A percentile compares a stretch with the other conserved stretches of the same genome.
Evolutionary conservation across 1,139 yeast species (phyloP).

Genomic region (Scheffersomyces stambukii): DNA sequence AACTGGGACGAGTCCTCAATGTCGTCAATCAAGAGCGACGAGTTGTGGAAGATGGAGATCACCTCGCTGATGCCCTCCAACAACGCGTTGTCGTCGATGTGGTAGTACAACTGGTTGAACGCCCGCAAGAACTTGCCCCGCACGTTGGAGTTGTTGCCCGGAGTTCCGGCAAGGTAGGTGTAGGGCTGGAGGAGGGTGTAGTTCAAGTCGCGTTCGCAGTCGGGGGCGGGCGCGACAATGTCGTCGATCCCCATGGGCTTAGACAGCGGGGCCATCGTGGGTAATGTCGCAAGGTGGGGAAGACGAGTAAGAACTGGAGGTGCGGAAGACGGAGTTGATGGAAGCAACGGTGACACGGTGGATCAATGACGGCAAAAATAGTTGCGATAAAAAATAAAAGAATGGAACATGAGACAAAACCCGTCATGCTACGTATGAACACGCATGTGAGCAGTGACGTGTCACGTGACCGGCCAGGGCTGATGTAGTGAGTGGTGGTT

Average conservation of each 20-base stretch:
- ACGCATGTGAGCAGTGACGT: no score
- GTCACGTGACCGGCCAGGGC: no score
- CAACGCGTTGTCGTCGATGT: slow-evolving; percentile 16
- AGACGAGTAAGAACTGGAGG: background rate
- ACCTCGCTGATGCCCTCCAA: slow-evolving; percentile 20
- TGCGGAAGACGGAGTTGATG: no score
- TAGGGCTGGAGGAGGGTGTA: slow-evolving; percentile 22
- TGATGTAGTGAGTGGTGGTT: no score
- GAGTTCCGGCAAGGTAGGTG: slow-evolving; percentile 24
- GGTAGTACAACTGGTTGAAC: slow-evolving; percentile 29
- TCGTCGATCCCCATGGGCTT: slow-evolving; percentile 7
- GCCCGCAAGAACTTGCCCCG: slow-evolving; percentile 26
- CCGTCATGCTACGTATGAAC: background rate
- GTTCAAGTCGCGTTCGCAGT: background rate
- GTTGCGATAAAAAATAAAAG: background rate
- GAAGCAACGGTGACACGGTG: no score
- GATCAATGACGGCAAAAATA: slow-evolving; percentile 1
- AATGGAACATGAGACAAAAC: background rate
- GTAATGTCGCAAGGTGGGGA: background rate
- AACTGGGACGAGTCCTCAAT: slow-evolving; percentile 73
- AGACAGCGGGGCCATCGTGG: background rate
- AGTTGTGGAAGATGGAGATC: slow-evolving; percentile 26
- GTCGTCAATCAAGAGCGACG: slow-evolving; percentile 59
- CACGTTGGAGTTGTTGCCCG: slow-evolving; percentile 31
- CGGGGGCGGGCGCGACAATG: slow-evolving; percentile 4